Evolutionary conservation across 1,284 basidiomycete genomes (phyloP), one percentile per base, ranked within the genome.

Genomic region (Puccinia polysora): DNA sequence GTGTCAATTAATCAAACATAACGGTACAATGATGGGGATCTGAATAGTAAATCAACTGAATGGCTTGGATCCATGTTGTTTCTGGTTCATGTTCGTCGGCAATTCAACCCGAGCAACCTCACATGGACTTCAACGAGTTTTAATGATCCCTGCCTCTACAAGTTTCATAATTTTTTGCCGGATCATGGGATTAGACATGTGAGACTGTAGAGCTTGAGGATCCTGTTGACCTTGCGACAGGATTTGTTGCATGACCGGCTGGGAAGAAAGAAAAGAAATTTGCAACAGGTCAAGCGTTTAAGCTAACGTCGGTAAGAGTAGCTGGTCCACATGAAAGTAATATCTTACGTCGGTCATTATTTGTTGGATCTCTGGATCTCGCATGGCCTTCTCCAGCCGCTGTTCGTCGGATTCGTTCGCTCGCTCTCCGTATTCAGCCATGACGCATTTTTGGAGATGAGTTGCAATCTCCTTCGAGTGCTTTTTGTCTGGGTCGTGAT

Each of bases 171-270:
- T 90, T 83, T 96, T 96, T 74, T 85, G 81, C 64, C 86, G 84
- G 56, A 96, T 87, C 69, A 85, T 83, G 8, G 91, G 90, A 79
- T 94, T 97, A 86, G 93, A 92, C 89, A 98, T 90, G 82, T 98
- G 95, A 76, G 97, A 91, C 81, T 92, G 89, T 74, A 99, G 82
- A 18, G 93, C 91, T 34, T 85, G 83, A 2, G 95, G 95, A 81
- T 97, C 88, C 58, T 82, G 80, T 81, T 99, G 96, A 3, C 93
- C 91, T 82, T 98, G 94, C 79, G 94, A 88, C 76, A 98, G 81
- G 76, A 99, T 97, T 77, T 76, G 62, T 43, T 49, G 62, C 56
- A 59, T 59, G 18, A 59, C 56, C 32, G 56, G 56, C 56, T 59
- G n/a, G 3, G 6, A 43, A 40, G n/a, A 49, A 49, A 49, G 23